A percentile compares a stretch with the other conserved stretches of the same genome.
Evolutionary conservation across 2,329 filamentous ascomycete genomes (phyloP).

Genomic region (Aspergillus fumigatus): DNA sequence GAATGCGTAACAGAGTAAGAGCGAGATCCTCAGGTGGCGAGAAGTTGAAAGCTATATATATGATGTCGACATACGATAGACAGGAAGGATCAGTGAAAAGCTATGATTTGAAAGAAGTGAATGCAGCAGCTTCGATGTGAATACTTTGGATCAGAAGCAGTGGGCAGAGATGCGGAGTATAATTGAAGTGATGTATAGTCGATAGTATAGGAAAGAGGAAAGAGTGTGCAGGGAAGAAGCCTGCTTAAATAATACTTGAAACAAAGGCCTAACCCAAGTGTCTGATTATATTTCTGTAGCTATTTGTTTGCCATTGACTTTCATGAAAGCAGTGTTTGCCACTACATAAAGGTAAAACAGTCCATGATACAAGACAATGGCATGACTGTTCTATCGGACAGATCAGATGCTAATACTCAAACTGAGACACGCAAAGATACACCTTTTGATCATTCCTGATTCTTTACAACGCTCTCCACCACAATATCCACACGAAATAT

Average conservation of each 20-base stretch:
- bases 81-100: background rate
- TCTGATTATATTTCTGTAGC: too few relatives aligned
- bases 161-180: background rate
- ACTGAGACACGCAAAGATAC: too few relatives aligned
- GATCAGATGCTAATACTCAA: too few relatives aligned
- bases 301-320: background rate
- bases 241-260: background rate
- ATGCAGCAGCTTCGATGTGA: background rate
- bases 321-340: background rate
- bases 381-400: too few relatives aligned
- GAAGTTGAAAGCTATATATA: too few relatives aligned
- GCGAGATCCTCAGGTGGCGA: too few relatives aligned
- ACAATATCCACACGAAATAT: too few relatives aligned
- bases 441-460: too few relatives aligned
- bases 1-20: too few relatives aligned
- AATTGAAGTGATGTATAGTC: background rate
- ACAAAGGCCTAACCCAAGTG: background rate
- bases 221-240: background rate
- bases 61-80: background rate
- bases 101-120: background rate
- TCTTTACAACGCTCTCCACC: too few relatives aligned
- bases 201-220: background rate
- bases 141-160: background rate
- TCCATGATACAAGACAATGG: too few relatives aligned
- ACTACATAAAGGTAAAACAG: too few relatives aligned